A percentile compares a stretch with the other conserved stretches of the same genome.
phyloP scores from a whole-genome alignment of 2,329 filamentous ascomycete species.

The Diaporthe citriasiana region DNA sequence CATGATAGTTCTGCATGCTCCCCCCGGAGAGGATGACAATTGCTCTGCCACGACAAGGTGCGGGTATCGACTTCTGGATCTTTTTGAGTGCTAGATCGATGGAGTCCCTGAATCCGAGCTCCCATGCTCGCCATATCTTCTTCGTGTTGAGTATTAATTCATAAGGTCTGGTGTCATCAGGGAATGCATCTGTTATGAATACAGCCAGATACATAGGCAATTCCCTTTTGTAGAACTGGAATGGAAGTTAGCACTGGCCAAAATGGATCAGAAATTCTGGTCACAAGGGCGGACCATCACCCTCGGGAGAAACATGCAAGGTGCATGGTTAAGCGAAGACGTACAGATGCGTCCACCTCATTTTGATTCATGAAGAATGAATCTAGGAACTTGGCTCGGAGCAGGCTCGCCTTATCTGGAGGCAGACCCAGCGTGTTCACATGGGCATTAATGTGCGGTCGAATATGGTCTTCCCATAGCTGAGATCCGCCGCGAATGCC shows the following conservation, averaged over 20 bases:
- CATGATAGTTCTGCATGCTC: slow-evolving; percentile 13
- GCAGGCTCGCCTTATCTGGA: neutral
- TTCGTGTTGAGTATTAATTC: neutral
- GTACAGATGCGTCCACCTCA: neutral
- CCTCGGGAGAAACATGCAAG: neutral
- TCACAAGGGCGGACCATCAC: neutral
- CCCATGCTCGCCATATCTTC: neutral
- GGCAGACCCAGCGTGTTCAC: neutral
- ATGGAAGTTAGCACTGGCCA: neutral
- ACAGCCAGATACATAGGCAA: neutral
- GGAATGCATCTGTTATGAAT: neutral
- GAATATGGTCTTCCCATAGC: slow-evolving; percentile 7
- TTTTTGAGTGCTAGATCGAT: neutral
- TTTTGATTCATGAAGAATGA: neutral
- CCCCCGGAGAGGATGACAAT: neutral
- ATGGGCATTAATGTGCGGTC: neutral
- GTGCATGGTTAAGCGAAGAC: neutral
- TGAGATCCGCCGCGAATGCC: slow-evolving; percentile 1
- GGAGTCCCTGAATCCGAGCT: neutral
- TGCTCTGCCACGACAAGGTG: neutral
- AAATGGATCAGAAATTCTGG: neutral
- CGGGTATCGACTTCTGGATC: neutral
- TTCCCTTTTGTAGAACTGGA: neutral
- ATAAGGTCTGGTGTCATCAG: neutral
- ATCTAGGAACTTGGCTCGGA: neutral